Evolutionary conservation across 2,329 filamentous ascomycete species (phyloP).

Genomic region (Phyllosticta capitalensis): DNA sequence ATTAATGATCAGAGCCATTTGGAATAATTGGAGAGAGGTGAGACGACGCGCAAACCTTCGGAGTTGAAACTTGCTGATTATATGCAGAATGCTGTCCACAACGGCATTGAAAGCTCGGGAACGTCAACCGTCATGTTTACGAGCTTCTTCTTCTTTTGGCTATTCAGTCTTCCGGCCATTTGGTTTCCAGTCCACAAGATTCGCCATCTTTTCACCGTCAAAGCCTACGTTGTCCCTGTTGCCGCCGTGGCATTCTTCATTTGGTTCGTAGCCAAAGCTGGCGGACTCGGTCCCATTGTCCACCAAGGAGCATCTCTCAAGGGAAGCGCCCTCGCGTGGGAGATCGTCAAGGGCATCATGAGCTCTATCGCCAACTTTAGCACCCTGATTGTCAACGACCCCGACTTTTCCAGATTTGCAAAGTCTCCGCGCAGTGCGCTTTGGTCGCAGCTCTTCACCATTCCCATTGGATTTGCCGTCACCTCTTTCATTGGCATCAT

Average conservation of each 20-base stretch:
- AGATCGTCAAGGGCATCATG: conserved; percentile 79
- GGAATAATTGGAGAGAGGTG: conserved; percentile 53
- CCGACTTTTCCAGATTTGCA: conserved; percentile 80
- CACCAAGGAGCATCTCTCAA: conserved; percentile 52
- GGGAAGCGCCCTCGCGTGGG: conserved; percentile 68
- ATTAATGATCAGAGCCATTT: conserved; percentile 81
- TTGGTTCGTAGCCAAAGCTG: conserved; percentile 74
- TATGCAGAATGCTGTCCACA: conserved; percentile 48
- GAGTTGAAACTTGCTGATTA: conserved; percentile 7
- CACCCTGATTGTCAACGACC: conserved; percentile 69
- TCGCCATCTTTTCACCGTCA: conserved; percentile 83
- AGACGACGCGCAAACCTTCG: not conserved
- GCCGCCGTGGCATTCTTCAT: conserved; percentile 82
- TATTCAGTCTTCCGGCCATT: conserved; percentile 68
- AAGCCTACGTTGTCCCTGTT: conserved; percentile 71
- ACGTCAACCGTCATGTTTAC: conserved; percentile 67
- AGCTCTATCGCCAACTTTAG: conserved; percentile 84
- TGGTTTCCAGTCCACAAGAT: conserved; percentile 87
- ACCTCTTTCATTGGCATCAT: conserved; percentile 68
- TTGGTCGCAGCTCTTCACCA: conserved; percentile 62
- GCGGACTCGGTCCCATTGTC: conserved; percentile 76
- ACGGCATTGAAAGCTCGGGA: conserved; percentile 58
- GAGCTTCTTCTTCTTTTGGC: conserved; percentile 83
- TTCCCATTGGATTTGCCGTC: conserved; percentile 43
- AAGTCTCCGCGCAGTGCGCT: conserved; percentile 64